Evolutionary conservation across 1,284 basidiomycete genomes (phyloP), one percentile per base, ranked within the genome.

Genomic region (Cryptococcus hybrid): DNA sequence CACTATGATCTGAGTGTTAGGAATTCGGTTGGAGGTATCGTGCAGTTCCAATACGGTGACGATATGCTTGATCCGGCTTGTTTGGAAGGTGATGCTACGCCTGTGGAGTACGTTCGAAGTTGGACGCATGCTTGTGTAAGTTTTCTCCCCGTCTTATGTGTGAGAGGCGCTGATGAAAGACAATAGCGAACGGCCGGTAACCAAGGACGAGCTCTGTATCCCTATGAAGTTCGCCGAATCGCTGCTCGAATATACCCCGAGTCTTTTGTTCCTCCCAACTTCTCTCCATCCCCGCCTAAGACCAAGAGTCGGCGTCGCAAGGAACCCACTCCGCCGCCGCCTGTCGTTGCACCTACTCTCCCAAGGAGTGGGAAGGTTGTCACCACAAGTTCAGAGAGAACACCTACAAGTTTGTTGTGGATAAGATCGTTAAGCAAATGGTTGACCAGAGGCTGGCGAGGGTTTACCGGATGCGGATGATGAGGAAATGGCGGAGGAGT

Each of bases 1-100:
- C 92, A 97, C 61, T 99, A 99, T 77, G 96, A 99, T 77, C 80
- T 94, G 36, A 93, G 91, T n/a, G 95, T 99, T 15, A 85, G 96
- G 38, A 99, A 96, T 78, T 94, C 92, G 1, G 87, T 86, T 0
- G 96, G 96, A 4, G 93, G 92, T 49, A 86, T 99, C n/a, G 95
- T 99, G 2, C 96, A 99, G 71, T 99, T 99, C 80, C 84, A 85
- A 47, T 99, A 98, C 70, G 96, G 96, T 47, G 94, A 98, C 70
- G 96, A 99, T 75, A 95, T 92, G 52, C 82, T 99, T 45, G 96
- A 99, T 76, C 96, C 96, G 1, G 94, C 93, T 42, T 95, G 92
- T 71, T 82, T 95, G 38, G 95, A 98, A 75, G 94, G 92, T 51
- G 92, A 97, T 67, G 89, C 91, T 12, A 88, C 89, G 61, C 96